These are phyloP conservation scores for Paramecium tetraurelia DNA, from an alignment of 73 alveolate species.

Conservation along the genomic window DNA sequence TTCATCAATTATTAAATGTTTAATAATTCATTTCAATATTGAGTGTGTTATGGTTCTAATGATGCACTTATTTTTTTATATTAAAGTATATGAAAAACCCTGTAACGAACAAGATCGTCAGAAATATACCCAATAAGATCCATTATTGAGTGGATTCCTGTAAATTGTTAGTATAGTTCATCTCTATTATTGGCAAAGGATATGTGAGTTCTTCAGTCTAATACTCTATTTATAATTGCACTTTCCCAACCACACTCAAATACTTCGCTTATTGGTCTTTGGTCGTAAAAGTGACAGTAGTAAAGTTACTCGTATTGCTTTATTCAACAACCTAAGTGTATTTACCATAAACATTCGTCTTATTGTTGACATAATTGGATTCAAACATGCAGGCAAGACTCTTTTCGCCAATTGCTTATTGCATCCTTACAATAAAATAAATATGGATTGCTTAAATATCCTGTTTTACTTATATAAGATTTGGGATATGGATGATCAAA, in stretches of 20 bases:
- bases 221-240: neutral
- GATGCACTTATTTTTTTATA: neutral
- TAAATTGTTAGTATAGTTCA: neutral
- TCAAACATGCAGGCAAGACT: constrained; percentile 12
- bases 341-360: neutral
- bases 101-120: neutral
- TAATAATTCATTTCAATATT: constrained; percentile 28
- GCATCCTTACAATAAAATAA: neutral
- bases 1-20: constrained; percentile 33
- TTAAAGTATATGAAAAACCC: neutral
- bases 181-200: neutral
- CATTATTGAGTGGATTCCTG: neutral
- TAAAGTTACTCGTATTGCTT: neutral
- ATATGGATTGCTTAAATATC: neutral
- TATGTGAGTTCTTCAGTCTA: constrained; percentile 5
- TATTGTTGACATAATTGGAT: neutral
- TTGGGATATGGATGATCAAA: neutral
- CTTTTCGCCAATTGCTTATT: neutral
- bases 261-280: neutral
- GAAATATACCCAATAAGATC: neutral
- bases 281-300: neutral
- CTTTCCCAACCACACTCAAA: neutral
- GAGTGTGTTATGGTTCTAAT: neutral
- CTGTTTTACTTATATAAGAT: neutral
- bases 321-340: neutral